phyloP scores from a whole-genome alignment of 176 grass and related monocot species.

The Cocos nucifera region DNA sequence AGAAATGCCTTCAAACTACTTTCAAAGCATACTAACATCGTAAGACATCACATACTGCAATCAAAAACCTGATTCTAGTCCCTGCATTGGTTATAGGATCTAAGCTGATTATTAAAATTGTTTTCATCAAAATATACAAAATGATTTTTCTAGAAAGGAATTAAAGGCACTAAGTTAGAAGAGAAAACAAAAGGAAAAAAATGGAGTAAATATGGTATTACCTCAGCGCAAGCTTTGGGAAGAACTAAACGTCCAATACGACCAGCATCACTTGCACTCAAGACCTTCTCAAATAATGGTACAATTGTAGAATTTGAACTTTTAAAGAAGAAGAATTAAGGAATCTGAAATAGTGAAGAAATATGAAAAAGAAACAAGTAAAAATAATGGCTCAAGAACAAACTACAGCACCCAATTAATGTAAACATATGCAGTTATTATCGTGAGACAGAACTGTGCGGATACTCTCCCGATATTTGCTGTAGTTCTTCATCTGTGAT shows the following conservation, averaged over 20 bases:
- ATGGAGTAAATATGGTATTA: slow-evolving; percentile 25
- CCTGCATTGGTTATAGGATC: too few species aligned
- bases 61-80: too few species aligned
- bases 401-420: background rate
- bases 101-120: too few species aligned
- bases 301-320: slow-evolving; percentile 97
- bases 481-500: slow-evolving; percentile 99
- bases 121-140: too few species aligned
- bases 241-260: slow-evolving; percentile 98
- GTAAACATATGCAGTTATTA: background rate
- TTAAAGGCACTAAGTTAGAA: slow-evolving; percentile 1
- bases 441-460: background rate
- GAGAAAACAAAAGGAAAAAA: slow-evolving; percentile 6
- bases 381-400: background rate
- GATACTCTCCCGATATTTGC: slow-evolving; percentile 99
- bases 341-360: slow-evolving; percentile 21
- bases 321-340: slow-evolving; percentile 41
- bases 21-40: too few species aligned
- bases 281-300: slow-evolving; percentile 96
- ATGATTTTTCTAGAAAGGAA: background rate
- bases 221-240: slow-evolving; percentile 99
- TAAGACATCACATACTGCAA: too few species aligned
- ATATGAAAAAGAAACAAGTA: background rate
- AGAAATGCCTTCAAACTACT: too few species aligned
- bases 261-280: slow-evolving; percentile 96